Conservation (phyloP, 1,284 basidiomycete genomes). For the Mycosarcoma mackinlayi region DNA sequence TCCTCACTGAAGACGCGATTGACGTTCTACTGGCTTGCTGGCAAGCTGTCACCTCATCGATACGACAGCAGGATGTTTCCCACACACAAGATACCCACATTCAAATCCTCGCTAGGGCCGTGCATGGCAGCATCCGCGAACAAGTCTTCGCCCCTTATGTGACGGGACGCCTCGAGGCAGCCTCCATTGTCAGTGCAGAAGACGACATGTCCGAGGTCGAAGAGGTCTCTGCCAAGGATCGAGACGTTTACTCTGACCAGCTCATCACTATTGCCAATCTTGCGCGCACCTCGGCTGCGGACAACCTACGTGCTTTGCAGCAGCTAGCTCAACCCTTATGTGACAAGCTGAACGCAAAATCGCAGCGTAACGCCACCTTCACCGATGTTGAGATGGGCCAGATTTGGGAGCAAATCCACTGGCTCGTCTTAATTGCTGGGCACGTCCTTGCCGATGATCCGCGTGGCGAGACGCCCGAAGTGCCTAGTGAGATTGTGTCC, state of each 20-base stretch:
- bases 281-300: conserved; percentile 43
- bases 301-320: conserved; percentile 25
- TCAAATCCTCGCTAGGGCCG: conserved; percentile 28
- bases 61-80: conserved; percentile 26
- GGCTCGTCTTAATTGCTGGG: conserved; percentile 57
- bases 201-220: conserved; percentile 52
- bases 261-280: conserved; percentile 57
- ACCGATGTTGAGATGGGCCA: conserved; percentile 37
- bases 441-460: conserved; percentile 57
- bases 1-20: conserved; percentile 49
- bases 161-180: conserved; percentile 50
- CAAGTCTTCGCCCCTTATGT: conserved; percentile 59
- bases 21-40: conserved; percentile 46
- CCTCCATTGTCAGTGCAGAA: conserved; percentile 21
- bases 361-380: conserved; percentile 21
- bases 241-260: conserved; percentile 59
- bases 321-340: conserved; percentile 36
- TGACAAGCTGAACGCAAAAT: conserved; percentile 40
- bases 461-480: conserved; percentile 49
- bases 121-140: conserved; percentile 48
- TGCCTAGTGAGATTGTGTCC: conserved; percentile 45
- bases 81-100: conserved; percentile 27
- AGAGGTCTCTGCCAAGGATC: conserved; percentile 51
- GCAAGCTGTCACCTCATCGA: conserved; percentile 32
- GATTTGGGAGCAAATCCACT: conserved; percentile 63